Evolutionary conservation across 441 rosid genomes (phyloP).

Genomic region (Populus hybrid): DNA sequence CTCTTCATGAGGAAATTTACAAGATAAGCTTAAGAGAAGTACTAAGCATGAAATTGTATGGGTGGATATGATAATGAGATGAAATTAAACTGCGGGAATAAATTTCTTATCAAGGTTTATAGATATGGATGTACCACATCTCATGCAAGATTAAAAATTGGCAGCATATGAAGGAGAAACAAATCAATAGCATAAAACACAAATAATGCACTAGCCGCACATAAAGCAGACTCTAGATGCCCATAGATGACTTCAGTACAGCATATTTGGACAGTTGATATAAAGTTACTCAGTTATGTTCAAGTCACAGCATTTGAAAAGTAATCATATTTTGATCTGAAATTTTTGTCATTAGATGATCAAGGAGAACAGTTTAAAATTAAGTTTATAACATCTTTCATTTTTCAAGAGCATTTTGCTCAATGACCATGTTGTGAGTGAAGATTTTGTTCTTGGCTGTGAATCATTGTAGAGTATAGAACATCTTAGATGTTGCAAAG

Average conservation of each 20-base stretch:
- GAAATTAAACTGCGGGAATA: background rate
- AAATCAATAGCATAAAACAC: background rate
- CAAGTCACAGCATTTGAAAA: background rate
- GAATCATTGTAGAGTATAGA: background rate
- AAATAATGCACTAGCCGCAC: background rate
- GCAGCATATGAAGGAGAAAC: slow-evolving; percentile 4
- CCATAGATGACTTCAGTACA: background rate
- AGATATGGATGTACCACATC: background rate
- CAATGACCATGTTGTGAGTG: background rate
- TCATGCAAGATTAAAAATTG: background rate
- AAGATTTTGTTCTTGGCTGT: background rate
- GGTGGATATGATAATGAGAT: background rate
- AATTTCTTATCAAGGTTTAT: background rate
- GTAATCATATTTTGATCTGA: background rate
- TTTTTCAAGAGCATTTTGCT: slow-evolving; percentile 1
- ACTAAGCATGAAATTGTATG: background rate
- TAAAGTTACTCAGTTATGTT: background rate
- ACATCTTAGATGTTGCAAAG: background rate
- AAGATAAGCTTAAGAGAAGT: background rate
- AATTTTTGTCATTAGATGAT: background rate
- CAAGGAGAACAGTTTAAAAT: background rate
- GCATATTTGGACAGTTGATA: background rate
- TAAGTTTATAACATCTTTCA: background rate
- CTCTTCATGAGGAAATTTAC: background rate
- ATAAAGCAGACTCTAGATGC: background rate